phyloP scores from a whole-genome alignment of 495 filamentous ascomycete genomes.

The Aspergillus avenaceus region DNA sequence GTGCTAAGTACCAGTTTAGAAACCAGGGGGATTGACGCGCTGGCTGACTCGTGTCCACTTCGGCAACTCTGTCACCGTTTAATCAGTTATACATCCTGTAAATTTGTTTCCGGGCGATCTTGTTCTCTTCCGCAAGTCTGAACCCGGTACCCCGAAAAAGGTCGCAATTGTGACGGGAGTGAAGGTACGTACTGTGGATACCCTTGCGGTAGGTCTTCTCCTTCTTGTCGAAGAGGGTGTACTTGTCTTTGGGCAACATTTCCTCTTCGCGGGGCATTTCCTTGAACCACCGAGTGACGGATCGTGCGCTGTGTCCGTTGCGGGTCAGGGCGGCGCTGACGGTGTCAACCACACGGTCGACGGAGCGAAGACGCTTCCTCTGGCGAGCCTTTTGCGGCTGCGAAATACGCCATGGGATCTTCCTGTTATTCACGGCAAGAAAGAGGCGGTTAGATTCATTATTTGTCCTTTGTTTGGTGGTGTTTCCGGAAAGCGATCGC shows the following conservation, averaged over 20 bases:
- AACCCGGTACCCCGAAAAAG: too few species aligned
- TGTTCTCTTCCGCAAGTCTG: not conserved
- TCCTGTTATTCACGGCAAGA: constrained; percentile 55
- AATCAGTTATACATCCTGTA: not conserved
- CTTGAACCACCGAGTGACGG: constrained; percentile 80
- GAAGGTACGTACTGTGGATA: constrained; percentile 76
- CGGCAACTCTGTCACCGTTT: constrained; percentile 62
- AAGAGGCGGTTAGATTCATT: constrained; percentile 10
- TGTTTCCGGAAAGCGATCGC: not conserved
- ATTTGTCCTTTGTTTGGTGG: not conserved
- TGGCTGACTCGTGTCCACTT: constrained; percentile 97
- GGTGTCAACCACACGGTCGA: constrained; percentile 77
- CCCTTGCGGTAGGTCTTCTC: constrained; percentile 93
- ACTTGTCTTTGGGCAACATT: constrained; percentile 96
- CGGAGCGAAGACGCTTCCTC: constrained; percentile 75
- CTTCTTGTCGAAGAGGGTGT: constrained; percentile 95
- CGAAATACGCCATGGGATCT: constrained; percentile 96
- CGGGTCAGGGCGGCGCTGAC: constrained; percentile 71
- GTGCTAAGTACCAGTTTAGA: constrained; percentile 47
- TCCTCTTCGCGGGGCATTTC: constrained; percentile 96
- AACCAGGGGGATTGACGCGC: constrained; percentile 88
- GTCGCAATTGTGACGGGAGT: not conserved
- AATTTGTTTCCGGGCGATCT: too few species aligned
- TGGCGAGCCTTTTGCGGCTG: constrained; percentile 85
- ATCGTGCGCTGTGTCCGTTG: constrained; percentile 62